Percentiles rank a stretch among this genome's conserved stretches.
These are phyloP conservation scores for Acacia acuminata DNA, from an alignment of 306 rosid species.

Conservation along the genomic window DNA sequence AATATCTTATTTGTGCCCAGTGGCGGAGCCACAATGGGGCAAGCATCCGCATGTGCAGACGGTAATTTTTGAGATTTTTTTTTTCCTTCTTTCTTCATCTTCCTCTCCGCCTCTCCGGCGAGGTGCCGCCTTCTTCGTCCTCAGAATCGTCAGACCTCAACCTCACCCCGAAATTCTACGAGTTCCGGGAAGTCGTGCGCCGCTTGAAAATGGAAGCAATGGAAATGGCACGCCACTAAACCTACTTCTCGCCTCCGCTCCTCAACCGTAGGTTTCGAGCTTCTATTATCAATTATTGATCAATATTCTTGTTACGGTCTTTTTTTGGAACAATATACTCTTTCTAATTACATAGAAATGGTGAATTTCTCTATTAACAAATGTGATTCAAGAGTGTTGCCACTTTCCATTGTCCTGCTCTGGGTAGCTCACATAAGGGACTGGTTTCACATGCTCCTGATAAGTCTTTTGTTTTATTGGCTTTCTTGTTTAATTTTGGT, in stretches of 20 bases:
- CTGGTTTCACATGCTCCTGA: not conserved
- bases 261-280: conserved; percentile 36
- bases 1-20: too few relatives aligned
- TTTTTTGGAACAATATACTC: not conserved
- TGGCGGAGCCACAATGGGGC: too few relatives aligned
- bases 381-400: not conserved
- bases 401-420: not conserved
- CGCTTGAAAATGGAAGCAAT: conserved; percentile 42
- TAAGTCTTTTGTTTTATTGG: not conserved
- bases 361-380: not conserved
- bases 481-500: not conserved
- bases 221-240: conserved; percentile 44
- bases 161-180: not conserved
- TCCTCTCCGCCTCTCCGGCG: too few relatives aligned
- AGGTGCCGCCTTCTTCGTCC: too few relatives aligned
- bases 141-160: rapidly evolving
- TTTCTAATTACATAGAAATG: not conserved
- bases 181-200: conserved; percentile 33
- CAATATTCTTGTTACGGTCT: not conserved
- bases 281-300: not conserved
- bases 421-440: not conserved
- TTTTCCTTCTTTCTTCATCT: too few relatives aligned
- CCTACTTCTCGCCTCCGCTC: conserved; percentile 55
- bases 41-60: too few relatives aligned
- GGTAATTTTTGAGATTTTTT: too few relatives aligned